Conservation (phyloP, 441 rosid species). For the Bocquillonia castaneifolia region DNA sequence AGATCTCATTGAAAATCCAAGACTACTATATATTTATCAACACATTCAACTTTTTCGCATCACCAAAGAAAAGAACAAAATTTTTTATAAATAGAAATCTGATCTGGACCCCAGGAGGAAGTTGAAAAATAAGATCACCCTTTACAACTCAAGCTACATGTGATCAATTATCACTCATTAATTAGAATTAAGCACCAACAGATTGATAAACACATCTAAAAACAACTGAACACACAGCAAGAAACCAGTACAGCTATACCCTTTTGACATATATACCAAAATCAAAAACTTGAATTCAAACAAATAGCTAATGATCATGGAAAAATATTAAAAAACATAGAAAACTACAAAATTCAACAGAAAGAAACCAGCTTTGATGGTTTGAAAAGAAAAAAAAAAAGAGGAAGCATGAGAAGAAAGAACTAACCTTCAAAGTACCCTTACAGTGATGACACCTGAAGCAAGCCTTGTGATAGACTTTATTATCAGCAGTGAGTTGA, state of each 20-base stretch:
- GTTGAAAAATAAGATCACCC: not conserved
- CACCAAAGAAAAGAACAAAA: not conserved
- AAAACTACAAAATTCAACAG: conserved; percentile 9
- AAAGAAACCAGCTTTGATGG: not conserved
- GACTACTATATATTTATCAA: not conserved
- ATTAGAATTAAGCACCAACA: not conserved
- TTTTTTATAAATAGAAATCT: not conserved
- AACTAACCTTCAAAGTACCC: conserved; percentile 60
- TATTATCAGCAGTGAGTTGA: conserved; percentile 55
- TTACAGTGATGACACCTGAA: conserved; percentile 77
- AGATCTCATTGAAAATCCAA: not conserved
- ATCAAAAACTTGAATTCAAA: not conserved
- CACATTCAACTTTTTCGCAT: not conserved
- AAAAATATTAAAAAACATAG: not conserved
- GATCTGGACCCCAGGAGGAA: not conserved
- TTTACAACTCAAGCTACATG: not conserved
- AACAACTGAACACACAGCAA: not conserved
- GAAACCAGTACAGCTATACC: not conserved
- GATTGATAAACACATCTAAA: not conserved
- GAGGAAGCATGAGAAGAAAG: not conserved
- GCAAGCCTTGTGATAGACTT: conserved; percentile 62
- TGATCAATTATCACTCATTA: not conserved
- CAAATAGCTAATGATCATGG: conserved; percentile 1
- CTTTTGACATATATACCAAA: not conserved
- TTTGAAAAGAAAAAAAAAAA: not conserved